Evolutionary conservation across 768 basidiomycete species (phyloP).

Genomic region (Termitomyces sp.): DNA sequence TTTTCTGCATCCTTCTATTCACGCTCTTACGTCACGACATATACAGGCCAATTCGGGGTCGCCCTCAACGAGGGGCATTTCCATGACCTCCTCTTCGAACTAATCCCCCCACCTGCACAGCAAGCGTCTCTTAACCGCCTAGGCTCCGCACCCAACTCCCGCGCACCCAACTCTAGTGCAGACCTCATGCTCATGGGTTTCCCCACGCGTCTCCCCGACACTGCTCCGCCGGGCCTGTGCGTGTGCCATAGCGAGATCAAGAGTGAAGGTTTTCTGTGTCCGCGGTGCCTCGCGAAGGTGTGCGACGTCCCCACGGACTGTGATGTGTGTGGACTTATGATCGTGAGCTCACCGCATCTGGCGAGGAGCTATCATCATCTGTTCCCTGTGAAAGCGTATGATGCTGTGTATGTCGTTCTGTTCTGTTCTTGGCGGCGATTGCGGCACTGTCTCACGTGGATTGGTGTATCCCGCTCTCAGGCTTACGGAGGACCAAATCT

Average conservation of each 20-base stretch:
- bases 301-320: constrained; percentile 99
- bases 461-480: constrained; percentile 24
- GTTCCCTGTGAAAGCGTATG: constrained; percentile 89
- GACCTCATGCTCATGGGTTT: constrained; percentile 99
- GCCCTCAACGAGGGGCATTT: constrained; percentile 98
- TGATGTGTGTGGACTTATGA: constrained; percentile 95
- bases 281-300: constrained; percentile 87
- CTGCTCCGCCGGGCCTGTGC: constrained; percentile 80
- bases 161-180: constrained; percentile 55
- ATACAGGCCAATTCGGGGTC: constrained; percentile 84
- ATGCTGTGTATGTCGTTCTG: constrained; percentile 63
- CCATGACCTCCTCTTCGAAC: constrained; percentile 93
- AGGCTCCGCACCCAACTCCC: constrained; percentile 38
- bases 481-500: constrained; percentile 34
- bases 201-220: constrained; percentile 85
- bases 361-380: constrained; percentile 94
- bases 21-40: constrained; percentile 6
- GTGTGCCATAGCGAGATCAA: constrained; percentile 93
- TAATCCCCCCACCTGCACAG: constrained; percentile 92
- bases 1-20: constrained; percentile 3
- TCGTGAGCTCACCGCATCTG: constrained; percentile 95
- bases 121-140: constrained; percentile 46
- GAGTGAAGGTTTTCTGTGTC: constrained; percentile 92
- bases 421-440: constrained; percentile 1
- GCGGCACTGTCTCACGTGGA: constrained; percentile 1